Conservation (phyloP, 1,284 basidiomycete species). For the Cryptococcus sp. region DNA sequence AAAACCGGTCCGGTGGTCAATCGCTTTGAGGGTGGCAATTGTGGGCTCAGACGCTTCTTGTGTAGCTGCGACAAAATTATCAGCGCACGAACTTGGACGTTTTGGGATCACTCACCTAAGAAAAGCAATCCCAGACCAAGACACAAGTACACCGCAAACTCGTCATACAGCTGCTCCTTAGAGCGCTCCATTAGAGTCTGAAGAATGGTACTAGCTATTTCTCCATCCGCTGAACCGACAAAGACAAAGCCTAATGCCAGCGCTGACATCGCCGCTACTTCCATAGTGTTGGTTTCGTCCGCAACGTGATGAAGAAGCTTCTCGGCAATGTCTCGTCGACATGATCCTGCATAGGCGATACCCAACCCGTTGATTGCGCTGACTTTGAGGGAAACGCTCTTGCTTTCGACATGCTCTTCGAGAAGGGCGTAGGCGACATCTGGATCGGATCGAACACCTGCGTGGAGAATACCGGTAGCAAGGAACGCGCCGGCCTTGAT, state of each 20-base stretch:
- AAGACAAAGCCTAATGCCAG: constrained; percentile 93
- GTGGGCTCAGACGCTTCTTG: constrained; percentile 94
- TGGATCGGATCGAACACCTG: constrained; percentile 86
- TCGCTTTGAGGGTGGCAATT: constrained; percentile 90
- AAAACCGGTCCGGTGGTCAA: constrained; percentile 89
- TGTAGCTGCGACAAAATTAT: constrained; percentile 61
- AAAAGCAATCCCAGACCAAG: constrained; percentile 90
- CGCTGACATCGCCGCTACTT: constrained; percentile 82
- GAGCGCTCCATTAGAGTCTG: constrained; percentile 86
- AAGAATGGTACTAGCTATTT: constrained; percentile 84
- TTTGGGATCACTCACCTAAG: constrained; percentile 64
- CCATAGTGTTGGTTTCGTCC: constrained; percentile 82
- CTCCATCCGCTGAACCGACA: constrained; percentile 92
- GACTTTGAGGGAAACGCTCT: constrained; percentile 78
- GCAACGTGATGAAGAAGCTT: constrained; percentile 76
- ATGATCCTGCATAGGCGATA: constrained; percentile 90
- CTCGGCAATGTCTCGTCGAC: constrained; percentile 80
- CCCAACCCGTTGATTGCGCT: constrained; percentile 87
- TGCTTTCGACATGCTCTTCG: constrained; percentile 87
- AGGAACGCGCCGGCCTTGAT: constrained; percentile 98
- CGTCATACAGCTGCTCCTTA: constrained; percentile 76
- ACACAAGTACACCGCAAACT: constrained; percentile 91
- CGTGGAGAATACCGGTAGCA: constrained; percentile 91
- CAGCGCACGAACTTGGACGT: constrained; percentile 4
- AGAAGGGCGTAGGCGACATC: constrained; percentile 92